Evolutionary conservation across 495 filamentous ascomycete genomes (phyloP).

Genomic region (Neurospora sp.): DNA sequence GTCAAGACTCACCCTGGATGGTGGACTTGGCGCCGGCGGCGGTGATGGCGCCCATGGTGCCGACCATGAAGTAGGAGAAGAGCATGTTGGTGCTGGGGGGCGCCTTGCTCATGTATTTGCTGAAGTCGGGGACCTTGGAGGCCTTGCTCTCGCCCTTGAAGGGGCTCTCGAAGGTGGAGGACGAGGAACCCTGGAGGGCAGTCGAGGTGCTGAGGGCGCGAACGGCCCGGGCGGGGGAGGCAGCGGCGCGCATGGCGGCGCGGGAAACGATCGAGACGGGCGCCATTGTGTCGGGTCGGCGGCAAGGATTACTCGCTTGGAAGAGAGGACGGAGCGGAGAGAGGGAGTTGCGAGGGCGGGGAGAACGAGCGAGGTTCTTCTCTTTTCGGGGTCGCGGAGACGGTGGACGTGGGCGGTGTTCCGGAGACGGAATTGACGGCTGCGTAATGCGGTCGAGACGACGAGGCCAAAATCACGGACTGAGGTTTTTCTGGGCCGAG

Average conservation of each 20-base stretch:
- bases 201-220: slow-evolving; percentile 40
- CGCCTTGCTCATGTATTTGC: slow-evolving; percentile 68
- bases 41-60: slow-evolving; percentile 79
- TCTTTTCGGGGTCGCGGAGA: not conserved
- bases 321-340: not conserved
- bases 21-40: slow-evolving; percentile 94
- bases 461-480: slow-evolving; percentile 19
- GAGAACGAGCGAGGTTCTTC: not conserved
- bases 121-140: slow-evolving; percentile 76
- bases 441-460: not conserved
- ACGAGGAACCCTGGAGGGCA: slow-evolving; percentile 23
- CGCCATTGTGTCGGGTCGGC: slow-evolving; percentile 27
- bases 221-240: slow-evolving; percentile 22
- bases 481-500: slow-evolving; percentile 43
- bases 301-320: not conserved
- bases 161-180: slow-evolving; percentile 37
- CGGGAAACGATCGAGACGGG: slow-evolving; percentile 37
- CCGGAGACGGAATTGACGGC: not conserved
- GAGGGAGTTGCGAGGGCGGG: not conserved
- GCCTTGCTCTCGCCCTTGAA: slow-evolving; percentile 52
- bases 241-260: slow-evolving; percentile 33
- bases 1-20: slow-evolving; percentile 68
- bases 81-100: slow-evolving; percentile 61
- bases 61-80: slow-evolving; percentile 97
- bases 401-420: not conserved